Evolutionary conservation across 2,329 filamentous ascomycete species (phyloP).

Genomic region (Venturiaceae sp.): DNA sequence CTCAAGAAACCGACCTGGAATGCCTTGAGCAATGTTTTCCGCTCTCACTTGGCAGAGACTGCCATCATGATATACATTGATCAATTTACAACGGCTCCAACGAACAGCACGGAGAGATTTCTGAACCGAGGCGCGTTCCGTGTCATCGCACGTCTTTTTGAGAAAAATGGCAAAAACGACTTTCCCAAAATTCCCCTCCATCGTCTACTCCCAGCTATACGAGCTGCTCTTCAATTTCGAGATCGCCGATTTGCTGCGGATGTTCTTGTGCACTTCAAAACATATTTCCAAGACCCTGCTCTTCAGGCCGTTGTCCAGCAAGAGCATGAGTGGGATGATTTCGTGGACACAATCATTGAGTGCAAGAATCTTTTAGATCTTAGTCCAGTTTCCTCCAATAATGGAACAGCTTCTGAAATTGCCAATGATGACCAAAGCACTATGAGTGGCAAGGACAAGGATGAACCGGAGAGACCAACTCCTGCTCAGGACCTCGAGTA

Average conservation of each 20-base stretch:
- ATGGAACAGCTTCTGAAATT: not conserved
- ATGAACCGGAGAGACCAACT: not conserved
- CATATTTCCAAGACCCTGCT: not conserved
- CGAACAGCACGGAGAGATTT: slow-evolving; percentile 14
- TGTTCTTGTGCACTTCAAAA: not conserved
- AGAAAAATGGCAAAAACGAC: slow-evolving; percentile 7
- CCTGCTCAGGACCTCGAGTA: not conserved
- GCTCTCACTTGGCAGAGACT: slow-evolving; percentile 62
- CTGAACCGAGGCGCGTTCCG: slow-evolving; percentile 50
- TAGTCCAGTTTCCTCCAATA: not conserved
- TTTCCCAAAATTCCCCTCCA: slow-evolving; percentile 10
- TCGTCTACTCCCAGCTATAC: slow-evolving; percentile 10
- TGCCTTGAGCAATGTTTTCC: slow-evolving; percentile 59
- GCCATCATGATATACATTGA: slow-evolving; percentile 57
- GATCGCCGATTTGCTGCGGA: slow-evolving; percentile 1
- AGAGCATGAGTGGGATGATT: slow-evolving; percentile 5
- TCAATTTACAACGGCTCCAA: slow-evolving; percentile 39
- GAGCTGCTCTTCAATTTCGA: not conserved
- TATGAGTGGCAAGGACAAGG: not conserved
- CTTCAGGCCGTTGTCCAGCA: not conserved
- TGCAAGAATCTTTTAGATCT: not conserved
- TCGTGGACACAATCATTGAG: not conserved
- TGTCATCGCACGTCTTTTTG: slow-evolving; percentile 32
- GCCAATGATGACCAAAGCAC: not conserved
- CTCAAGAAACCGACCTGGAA: slow-evolving; percentile 59